Evolutionary conservation across 2,329 filamentous ascomycete genomes (phyloP), one percentile per base, ranked within the genome.

Genomic region (Cytospora schulzeri): DNA sequence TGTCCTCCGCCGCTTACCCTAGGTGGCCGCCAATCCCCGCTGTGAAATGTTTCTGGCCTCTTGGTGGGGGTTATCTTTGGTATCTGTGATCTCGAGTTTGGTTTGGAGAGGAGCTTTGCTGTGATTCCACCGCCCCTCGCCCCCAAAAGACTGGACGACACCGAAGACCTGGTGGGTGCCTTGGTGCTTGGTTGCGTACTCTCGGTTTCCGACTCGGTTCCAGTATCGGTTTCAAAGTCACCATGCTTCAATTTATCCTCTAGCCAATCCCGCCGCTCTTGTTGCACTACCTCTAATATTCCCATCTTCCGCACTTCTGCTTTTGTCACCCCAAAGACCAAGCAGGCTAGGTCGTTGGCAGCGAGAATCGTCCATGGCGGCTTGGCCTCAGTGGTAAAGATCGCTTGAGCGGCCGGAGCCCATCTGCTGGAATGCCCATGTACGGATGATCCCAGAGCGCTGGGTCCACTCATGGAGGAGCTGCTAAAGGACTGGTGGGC

Each of bases 291-390:
- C 74, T 98, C 93, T 65, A 99, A 78, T 63, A 99, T 98, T 56
- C 95, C 94, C 81, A 98, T 88, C 74, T 93, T 97, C 62, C 93
- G 88, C 28, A 99, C 91, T 76, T 99, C 95, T 5, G 92, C 91
- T 73, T 92, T 92, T n/a, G 93, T 97, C 12, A 99, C 92, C n/a
- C 95, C 95, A 78, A 98, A 99, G n/a, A 98, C 90, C 52, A 99
- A 82, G 76, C 95, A 99, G 22, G 95, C 95, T 57, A 99, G 82
- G 74, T 99, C 95, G 74, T 99, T 99, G 57, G 95, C 95, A 3
- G 95, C 92, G 60, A 97, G 85, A 66, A 99, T 97, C 1, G 94
- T 99, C 91, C 93, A 99, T 3, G 94, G 95, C 11, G 92, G 86
- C 68, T 90, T 88, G 17, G 91, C 85, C 76, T 96, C 92, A n/a